Base-by-base conservation (phyloP, 1,284 basidiomycete genomes). In the Cryptococcus sp. region DNA sequence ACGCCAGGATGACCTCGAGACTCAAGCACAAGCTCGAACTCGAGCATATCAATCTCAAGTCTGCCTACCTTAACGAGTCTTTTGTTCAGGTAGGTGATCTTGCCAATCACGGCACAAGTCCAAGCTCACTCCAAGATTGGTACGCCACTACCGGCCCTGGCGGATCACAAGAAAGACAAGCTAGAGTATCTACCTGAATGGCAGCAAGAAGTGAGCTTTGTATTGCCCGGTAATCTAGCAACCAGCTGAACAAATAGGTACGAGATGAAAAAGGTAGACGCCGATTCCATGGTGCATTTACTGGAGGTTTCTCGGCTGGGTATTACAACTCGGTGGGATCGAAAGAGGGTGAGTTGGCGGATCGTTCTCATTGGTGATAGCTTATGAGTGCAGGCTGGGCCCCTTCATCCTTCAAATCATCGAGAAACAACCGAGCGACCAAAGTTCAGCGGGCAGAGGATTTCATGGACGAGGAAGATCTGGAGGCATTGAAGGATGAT, bases 401-500 rank as follows among this genome's bases (percentile, higher is more conserved):
- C 3, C 94, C 94, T 0, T 81, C 86, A 10, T 87, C 88, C 2
- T 98, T 98, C 72, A 85, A 89, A 19, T 93, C 91, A 0, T 93
- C 89, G 10, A 82, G 90, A 19, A 75, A 75, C 16, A 85, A 88
- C 41, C 81, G 90, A 32, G 83, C 85, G 0, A 41, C 52, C 23
- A 85, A 85, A 64, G 75, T 79, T 16, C 70, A 74, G 56, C 80
- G 82, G 11, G 84, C 87, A 0, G 90, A 97, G 69, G 94, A 98
- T 71, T 98, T 91, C 72, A 98, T 98, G 94, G 94, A 98, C 75
- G 94, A 97, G 42, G 96, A 98, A 75, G 94, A 97, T 72, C 76
- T 94, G n/a, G 83, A 85, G 36, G 88, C 89, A 57, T 72, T 87
- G 55, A 82, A 80, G 37, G 87, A 89, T 45, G 82, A 82, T 60